These are phyloP conservation scores for Rhizopogon salebrosus DNA, from an alignment of 768 basidiomycete genomes.

Conservation along the genomic window DNA sequence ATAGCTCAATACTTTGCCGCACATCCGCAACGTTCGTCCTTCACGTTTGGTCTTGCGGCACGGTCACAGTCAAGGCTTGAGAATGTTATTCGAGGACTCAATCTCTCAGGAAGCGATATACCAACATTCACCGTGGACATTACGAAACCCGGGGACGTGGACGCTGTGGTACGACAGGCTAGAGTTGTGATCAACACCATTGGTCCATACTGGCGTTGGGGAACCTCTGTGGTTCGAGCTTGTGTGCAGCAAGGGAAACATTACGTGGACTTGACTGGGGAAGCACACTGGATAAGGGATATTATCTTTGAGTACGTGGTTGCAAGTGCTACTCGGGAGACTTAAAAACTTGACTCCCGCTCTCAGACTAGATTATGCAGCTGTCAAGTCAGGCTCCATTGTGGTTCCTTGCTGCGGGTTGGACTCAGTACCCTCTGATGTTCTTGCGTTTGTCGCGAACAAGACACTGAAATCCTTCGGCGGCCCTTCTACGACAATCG, in stretches of 20 bases:
- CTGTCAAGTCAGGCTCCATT: slow-evolving; percentile 63
- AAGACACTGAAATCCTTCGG: slow-evolving; percentile 54
- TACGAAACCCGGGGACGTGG: slow-evolving; percentile 45
- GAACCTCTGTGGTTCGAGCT: slow-evolving; percentile 73
- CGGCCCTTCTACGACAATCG: slow-evolving; percentile 35
- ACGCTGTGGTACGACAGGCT: slow-evolving; percentile 48
- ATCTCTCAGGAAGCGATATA: slow-evolving; percentile 35
- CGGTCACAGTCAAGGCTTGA: slow-evolving; percentile 62
- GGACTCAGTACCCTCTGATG: slow-evolving; percentile 75
- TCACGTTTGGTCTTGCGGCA: slow-evolving; percentile 67
- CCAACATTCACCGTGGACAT: slow-evolving; percentile 55
- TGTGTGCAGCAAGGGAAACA: slow-evolving; percentile 73
- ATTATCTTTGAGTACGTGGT: slow-evolving; percentile 53
- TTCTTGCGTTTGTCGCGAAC: slow-evolving; percentile 62
- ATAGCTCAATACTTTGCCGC: slow-evolving; percentile 59
- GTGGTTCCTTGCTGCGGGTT: slow-evolving; percentile 78
- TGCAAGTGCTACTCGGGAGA: slow-evolving; percentile 1
- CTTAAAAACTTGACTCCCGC: slow-evolving; percentile 10
- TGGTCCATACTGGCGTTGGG: slow-evolving; percentile 70
- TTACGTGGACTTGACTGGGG: slow-evolving; percentile 84
- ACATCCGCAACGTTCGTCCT: slow-evolving; percentile 54
- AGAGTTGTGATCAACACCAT: slow-evolving; percentile 74
- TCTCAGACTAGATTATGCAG: slow-evolving; percentile 63
- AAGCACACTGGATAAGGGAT: slow-evolving; percentile 58
- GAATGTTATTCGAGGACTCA: slow-evolving; percentile 41